Evolutionary conservation across 2,329 filamentous ascomycete genomes (phyloP).

Genomic region (Ceratocystis papillata): DNA sequence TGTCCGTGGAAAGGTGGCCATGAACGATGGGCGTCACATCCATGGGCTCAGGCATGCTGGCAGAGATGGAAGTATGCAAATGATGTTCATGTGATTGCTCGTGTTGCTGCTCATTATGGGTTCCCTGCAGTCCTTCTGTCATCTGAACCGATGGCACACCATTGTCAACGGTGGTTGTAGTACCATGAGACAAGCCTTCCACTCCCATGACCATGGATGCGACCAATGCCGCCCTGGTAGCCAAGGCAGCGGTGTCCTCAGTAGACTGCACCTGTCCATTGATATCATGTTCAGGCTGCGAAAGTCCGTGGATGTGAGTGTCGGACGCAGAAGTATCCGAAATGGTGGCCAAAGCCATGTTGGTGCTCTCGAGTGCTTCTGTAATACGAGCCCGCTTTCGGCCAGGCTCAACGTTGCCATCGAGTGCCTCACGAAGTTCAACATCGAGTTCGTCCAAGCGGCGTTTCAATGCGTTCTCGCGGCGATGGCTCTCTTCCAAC

Average conservation of each 20-base stretch:
- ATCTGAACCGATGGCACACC: conserved; percentile 18
- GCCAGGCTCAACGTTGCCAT: conserved; percentile 28
- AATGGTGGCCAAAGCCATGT: conserved; percentile 30
- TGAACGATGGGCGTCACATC: conserved; percentile 17
- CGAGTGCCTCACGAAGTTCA: conserved; percentile 34
- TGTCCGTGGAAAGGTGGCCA: background rate
- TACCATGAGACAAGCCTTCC: conserved; percentile 9
- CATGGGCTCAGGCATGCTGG: conserved; percentile 10
- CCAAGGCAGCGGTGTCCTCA: conserved; percentile 2
- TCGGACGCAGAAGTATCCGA: conserved; percentile 32
- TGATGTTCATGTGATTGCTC: conserved; percentile 7
- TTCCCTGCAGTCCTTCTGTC: conserved; percentile 15
- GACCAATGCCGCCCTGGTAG: conserved; percentile 20
- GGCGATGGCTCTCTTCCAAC: conserved; percentile 63
- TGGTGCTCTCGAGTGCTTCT: conserved; percentile 32
- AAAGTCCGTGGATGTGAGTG: conserved; percentile 13
- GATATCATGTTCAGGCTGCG: conserved; percentile 4
- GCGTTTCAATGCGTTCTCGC: conserved; percentile 72
- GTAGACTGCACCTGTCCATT: conserved; percentile 6
- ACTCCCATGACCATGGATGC: conserved; percentile 20
- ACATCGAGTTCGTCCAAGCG: conserved; percentile 69
- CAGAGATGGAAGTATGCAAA: background rate
- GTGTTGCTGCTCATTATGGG: conserved; percentile 5
- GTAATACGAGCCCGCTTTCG: conserved; percentile 21
- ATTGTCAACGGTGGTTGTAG: background rate